Percentiles rank a stretch among this genome's conserved stretches.
These are phyloP conservation scores for Elsinoe australis DNA, from an alignment of 2,329 filamentous ascomycete genomes.

Conservation along the genomic window DNA sequence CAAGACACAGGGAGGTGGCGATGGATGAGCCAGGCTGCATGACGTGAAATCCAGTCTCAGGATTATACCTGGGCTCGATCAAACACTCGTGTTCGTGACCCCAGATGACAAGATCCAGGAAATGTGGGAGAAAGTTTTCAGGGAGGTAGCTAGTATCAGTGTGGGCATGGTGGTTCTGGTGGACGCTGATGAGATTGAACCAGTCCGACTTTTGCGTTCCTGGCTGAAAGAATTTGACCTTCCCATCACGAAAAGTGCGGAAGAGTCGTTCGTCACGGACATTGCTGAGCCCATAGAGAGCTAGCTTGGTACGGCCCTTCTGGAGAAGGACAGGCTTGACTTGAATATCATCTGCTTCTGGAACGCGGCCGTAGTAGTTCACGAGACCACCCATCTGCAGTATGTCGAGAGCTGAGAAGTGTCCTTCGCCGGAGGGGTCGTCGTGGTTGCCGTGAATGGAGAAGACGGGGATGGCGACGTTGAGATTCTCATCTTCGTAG, in stretches of 20 bases:
- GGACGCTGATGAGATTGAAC: slow-evolving; percentile 93
- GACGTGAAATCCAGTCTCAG: slow-evolving; percentile 84
- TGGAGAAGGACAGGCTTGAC: slow-evolving; percentile 88
- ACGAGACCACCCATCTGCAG: slow-evolving; percentile 84
- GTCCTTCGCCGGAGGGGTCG: slow-evolving; percentile 92
- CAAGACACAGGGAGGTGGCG: slow-evolving; percentile 81
- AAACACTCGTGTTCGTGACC: slow-evolving; percentile 96
- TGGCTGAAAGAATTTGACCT: slow-evolving; percentile 89
- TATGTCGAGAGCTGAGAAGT: slow-evolving; percentile 82
- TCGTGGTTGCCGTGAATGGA: slow-evolving; percentile 98
- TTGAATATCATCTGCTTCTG: slow-evolving; percentile 86
- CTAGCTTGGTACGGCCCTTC: slow-evolving; percentile 86
- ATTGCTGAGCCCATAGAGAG: slow-evolving; percentile 89
- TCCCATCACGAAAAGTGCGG: slow-evolving; percentile 83
- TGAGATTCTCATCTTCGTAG: slow-evolving; percentile 95
- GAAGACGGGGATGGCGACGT: slow-evolving; percentile 93
- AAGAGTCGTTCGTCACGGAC: slow-evolving; percentile 92
- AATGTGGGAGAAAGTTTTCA: slow-evolving; percentile 84
- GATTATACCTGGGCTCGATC: slow-evolving; percentile 75
- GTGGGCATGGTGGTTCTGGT: slow-evolving; percentile 92
- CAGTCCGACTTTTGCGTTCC: slow-evolving; percentile 74
- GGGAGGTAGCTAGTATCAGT: slow-evolving; percentile 90
- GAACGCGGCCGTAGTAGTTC: slow-evolving; percentile 91
- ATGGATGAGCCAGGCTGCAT: slow-evolving; percentile 97
- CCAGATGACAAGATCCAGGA: slow-evolving; percentile 89